Conservation (phyloP, 352 stramenopile species). For the Pythium oligandrum region DNA sequence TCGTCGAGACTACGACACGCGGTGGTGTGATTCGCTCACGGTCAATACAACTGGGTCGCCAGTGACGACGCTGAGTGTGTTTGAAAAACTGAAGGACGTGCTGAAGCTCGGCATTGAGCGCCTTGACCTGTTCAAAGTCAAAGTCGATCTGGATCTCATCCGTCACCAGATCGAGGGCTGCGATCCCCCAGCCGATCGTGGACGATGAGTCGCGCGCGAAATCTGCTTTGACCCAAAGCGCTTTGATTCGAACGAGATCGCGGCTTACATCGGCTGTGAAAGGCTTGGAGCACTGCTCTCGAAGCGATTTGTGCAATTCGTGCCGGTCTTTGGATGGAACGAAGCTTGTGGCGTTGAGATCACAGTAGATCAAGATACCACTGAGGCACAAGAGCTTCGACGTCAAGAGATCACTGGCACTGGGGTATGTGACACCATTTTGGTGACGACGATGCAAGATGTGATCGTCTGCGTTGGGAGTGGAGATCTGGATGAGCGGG, state of each 20-base stretch:
- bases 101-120: constrained; percentile 40
- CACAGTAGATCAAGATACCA: constrained; percentile 58
- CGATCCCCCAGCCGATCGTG: constrained; percentile 14
- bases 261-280: constrained; percentile 27
- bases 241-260: constrained; percentile 44
- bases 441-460: constrained; percentile 60
- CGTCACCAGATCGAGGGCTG: constrained; percentile 51
- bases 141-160: constrained; percentile 49
- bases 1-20: constrained; percentile 22
- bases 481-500: constrained; percentile 50
- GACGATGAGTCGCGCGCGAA: constrained; percentile 17
- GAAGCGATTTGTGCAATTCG: constrained; percentile 23
- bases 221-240: constrained; percentile 65
- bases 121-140: constrained; percentile 52
- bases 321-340: constrained; percentile 10
- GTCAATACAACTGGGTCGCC: constrained; percentile 51
- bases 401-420: constrained; percentile 14
- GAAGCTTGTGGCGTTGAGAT: constrained; percentile 35
- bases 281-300: constrained; percentile 22
- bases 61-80: constrained; percentile 25
- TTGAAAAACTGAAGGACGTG: constrained; percentile 30
- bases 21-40: constrained; percentile 30
- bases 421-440: constrained; percentile 40
- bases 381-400: constrained; percentile 63
- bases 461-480: constrained; percentile 46